Conservation (phyloP, 768 basidiomycete species). For the Mrakia blollopis region DNA sequence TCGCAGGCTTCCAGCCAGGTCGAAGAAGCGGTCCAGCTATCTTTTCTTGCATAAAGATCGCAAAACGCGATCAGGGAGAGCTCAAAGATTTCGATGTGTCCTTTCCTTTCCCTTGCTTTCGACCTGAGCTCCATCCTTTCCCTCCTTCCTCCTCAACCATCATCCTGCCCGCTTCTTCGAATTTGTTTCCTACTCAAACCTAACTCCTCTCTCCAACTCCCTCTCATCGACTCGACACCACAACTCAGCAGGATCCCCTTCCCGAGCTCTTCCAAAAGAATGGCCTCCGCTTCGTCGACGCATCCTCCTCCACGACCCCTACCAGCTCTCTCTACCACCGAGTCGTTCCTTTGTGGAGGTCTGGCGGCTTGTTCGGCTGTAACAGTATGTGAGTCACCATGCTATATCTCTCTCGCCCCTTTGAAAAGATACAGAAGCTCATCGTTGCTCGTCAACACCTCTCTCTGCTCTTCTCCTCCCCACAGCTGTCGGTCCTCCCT, state of each 20-base stretch:
- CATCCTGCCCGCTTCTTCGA: no score
- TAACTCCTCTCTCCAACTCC: no score
- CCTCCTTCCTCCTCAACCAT: background rate
- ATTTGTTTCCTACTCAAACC: no score
- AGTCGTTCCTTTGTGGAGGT: conserved; percentile 84
- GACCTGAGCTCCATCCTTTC: background rate
- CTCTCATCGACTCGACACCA: background rate
- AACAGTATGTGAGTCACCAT: conserved; percentile 32
- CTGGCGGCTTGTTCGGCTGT: conserved; percentile 89
- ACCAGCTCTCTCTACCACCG: conserved; percentile 56
- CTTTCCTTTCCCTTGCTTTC: background rate
- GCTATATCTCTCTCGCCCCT: conserved; percentile 59
- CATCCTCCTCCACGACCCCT: conserved; percentile 16
- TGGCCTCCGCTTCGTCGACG: conserved; percentile 2
- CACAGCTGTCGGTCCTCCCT: conserved; percentile 36
- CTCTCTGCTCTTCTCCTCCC: background rate
- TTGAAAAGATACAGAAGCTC: conserved; percentile 38
- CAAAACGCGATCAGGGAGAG: background rate
- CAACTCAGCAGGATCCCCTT: no score
- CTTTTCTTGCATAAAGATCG: background rate
- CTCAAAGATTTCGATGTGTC: background rate
- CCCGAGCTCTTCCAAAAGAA: background rate
- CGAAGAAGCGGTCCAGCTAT: background rate
- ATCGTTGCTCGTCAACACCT: background rate
- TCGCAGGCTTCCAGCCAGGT: background rate